These are phyloP conservation scores for Albizia julibrissin DNA, from an alignment of 306 rosid species.

Conservation along the genomic window DNA sequence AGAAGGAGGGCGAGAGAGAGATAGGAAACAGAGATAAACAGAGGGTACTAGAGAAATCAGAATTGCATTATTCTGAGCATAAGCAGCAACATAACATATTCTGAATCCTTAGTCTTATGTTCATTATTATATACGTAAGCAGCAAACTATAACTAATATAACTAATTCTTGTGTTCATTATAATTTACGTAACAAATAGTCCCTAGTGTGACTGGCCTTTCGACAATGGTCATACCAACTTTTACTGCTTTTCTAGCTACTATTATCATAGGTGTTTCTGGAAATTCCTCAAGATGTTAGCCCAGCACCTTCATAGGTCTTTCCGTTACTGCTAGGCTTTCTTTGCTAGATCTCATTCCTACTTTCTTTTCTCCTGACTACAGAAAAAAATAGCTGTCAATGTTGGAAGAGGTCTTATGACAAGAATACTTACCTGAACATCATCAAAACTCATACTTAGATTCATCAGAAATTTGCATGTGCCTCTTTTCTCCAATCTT, in stretches of 20 bases:
- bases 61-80: no score
- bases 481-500: neutral
- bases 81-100: no score
- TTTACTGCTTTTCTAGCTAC: neutral
- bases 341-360: neutral
- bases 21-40: no score
- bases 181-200: neutral
- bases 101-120: neutral
- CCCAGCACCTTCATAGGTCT: neutral
- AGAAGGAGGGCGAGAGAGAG: no score
- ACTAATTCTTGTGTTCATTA: neutral
- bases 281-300: neutral
- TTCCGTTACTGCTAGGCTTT: neutral
- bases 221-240: neutral
- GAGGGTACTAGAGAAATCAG: no score
- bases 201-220: neutral
- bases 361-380: neutral
- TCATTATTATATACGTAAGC: neutral
- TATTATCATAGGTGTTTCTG: neutral
- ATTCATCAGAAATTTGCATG: neutral
- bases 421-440: neutral
- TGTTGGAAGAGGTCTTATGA: neutral
- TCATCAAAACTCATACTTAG: neutral
- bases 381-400: neutral
- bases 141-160: no score